Evolutionary conservation across 805 yeast genomes (phyloP), one percentile per base, ranked within the genome.

Genomic region (Candida koratica): DNA sequence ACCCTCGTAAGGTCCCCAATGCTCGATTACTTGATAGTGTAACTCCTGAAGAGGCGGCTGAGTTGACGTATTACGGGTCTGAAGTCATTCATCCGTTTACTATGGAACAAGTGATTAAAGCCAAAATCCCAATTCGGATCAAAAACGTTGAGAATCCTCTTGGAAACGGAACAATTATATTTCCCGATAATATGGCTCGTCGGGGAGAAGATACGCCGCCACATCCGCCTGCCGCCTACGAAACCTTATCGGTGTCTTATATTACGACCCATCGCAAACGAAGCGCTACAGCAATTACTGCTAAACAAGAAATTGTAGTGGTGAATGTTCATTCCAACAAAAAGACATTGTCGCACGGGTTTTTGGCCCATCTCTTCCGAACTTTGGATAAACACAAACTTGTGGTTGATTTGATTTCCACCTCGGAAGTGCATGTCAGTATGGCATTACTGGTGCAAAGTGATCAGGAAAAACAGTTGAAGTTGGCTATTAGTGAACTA

Each of bases 51-150:
- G 98, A 93, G 66, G 98, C 98, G 4, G 93, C 97, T 0, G 98
- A 93, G 66, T 75, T 93, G 59, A 93, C 98, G 1, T 93, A 93
- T 62, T 93, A 93, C 56, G 98, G 98, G 29, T 82, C 94, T 2
- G 98, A 93, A 64, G 98, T 93, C 47, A 93, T 93, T 50, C 98
- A 93, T 56, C 98, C 98, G 3, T 89, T 93, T 69, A 93, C 98
- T 15, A 93, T 93, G 98, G 97, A 90, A 65, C 98, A 93, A 67
- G 98, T 90, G 39, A 93, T 93, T 51, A 79, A 81, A 49, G 97
- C 97, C 16, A 85, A 82, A 56, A 93, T 93, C 55, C 98, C 98
- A 31, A 93, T 93, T 57, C 78, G 97, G 56, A 93, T 93, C 53
- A 93, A 93, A 61, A 93, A 93, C 60, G 98, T 93, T 37, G 89